These are phyloP conservation scores for button mushroom (Agaricus bisporus) DNA, from an alignment of 768 basidiomycete genomes.

Conservation along the genomic window DNA sequence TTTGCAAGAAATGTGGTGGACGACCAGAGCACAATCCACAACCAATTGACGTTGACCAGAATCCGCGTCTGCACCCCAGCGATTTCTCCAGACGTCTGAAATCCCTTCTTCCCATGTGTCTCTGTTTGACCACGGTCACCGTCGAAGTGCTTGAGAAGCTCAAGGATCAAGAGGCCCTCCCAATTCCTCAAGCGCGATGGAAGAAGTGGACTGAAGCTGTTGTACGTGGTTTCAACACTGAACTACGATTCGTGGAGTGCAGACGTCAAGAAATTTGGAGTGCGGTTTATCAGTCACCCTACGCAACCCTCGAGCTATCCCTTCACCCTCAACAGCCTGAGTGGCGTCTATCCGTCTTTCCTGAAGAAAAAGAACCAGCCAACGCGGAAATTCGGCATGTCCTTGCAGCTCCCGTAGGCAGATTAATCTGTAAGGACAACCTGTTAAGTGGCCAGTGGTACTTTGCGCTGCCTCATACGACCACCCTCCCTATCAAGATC, in stretches of 20 bases:
- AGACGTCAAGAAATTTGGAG: constrained; percentile 90
- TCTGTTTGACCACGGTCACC: constrained; percentile 50
- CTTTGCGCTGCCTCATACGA: constrained; percentile 63
- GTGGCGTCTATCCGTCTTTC: constrained; percentile 79
- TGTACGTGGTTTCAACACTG: constrained; percentile 46
- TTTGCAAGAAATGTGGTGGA: constrained; percentile 84
- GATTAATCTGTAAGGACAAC: constrained; percentile 49
- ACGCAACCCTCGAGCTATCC: constrained; percentile 67
- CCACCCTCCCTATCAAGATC: constrained; percentile 53
- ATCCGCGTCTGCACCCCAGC: constrained; percentile 64
- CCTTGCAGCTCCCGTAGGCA: constrained; percentile 71
- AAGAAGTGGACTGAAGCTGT: constrained; percentile 63
- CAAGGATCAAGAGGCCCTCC: constrained; percentile 29
- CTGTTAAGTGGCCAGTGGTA: constrained; percentile 76
- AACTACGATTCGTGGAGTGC: constrained; percentile 78
- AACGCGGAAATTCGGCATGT: constrained; percentile 75
- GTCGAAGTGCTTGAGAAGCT: constrained; percentile 46
- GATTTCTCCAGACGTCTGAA: constrained; percentile 76
- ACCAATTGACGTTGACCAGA: constrained; percentile 41
- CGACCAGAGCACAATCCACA: constrained; percentile 81
- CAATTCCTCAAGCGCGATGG: constrained; percentile 58
- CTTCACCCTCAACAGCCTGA: constrained; percentile 74
- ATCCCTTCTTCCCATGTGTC: constrained; percentile 80
- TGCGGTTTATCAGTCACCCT: constrained; percentile 66
- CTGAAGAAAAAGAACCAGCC: constrained; percentile 61